Evolutionary conservation across 306 rosid species (phyloP).

Genomic region (Comarum palustre): DNA sequence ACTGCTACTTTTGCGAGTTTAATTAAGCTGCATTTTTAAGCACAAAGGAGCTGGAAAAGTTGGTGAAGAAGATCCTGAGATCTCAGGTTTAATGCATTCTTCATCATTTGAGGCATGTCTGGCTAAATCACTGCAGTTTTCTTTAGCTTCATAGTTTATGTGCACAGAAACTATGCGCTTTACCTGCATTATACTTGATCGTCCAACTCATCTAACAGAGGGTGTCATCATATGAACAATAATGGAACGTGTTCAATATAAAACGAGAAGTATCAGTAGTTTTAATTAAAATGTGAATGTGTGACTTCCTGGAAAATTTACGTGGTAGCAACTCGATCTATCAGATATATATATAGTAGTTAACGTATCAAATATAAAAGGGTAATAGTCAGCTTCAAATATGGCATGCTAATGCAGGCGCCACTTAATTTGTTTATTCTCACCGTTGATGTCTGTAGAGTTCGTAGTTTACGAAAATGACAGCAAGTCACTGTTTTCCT

Average conservation of each 20-base stretch:
- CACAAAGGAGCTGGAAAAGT: constrained; percentile 29
- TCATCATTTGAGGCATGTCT: constrained; percentile 22
- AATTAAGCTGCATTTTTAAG: background rate
- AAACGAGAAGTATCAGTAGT: too few species aligned
- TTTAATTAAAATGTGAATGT: background rate
- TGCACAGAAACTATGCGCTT: background rate
- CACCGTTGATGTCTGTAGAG: background rate
- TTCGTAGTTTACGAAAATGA: background rate
- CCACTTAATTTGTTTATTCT: constrained; percentile 9
- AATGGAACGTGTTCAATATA: background rate
- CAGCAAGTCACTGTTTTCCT: background rate
- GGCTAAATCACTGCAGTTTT: constrained; percentile 3
- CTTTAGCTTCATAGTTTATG: constrained; percentile 15
- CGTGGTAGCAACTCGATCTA: background rate
- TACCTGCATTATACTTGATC: background rate
- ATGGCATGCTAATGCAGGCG: background rate
- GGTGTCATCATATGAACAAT: background rate
- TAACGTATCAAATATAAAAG: background rate
- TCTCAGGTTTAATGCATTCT: constrained; percentile 11
- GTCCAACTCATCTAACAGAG: background rate
- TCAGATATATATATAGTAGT: background rate
- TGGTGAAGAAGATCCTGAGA: constrained; percentile 14
- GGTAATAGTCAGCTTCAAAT: background rate
- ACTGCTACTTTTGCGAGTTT: background rate
- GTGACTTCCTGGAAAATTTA: background rate